Evolutionary conservation across 73 alveolate genomes (phyloP).

Genomic region (Symbiodinium pilosum): DNA sequence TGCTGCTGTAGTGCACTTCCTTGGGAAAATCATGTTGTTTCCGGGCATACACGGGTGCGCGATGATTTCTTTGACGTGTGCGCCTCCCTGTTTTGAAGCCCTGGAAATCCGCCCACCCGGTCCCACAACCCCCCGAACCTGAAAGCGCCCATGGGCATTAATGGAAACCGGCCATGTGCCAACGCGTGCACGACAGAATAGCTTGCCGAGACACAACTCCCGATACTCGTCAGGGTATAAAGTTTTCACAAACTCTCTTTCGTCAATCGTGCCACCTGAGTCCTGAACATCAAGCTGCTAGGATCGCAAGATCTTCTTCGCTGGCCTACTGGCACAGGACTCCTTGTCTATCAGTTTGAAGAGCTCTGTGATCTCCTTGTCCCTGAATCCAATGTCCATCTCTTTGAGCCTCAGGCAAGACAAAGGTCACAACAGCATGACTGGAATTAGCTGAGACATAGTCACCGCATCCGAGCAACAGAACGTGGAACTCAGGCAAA

Average conservation of each 20-base stretch:
- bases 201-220: background rate
- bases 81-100: too few relatives aligned
- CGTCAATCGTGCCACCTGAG: slow-evolving; percentile 34
- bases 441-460: too few relatives aligned
- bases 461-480: background rate
- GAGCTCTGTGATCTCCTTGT: slow-evolving; percentile 48
- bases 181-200: background rate
- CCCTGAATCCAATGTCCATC: slow-evolving; percentile 60
- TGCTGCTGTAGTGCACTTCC: too few relatives aligned
- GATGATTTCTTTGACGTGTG: too few relatives aligned
- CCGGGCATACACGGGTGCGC: too few relatives aligned
- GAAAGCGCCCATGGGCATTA: too few relatives aligned
- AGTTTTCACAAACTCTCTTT: slow-evolving; percentile 49
- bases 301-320: background rate
- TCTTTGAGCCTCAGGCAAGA: slow-evolving; percentile 9
- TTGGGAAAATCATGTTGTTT: too few relatives aligned
- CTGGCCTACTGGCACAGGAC: background rate
- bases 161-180: background rate
- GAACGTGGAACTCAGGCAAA: slow-evolving; percentile 40
- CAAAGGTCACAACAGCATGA: too few relatives aligned
- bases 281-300: background rate
- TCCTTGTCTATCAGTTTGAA: slow-evolving; percentile 68
- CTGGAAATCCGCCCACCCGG: background rate
- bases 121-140: background rate
- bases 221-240: slow-evolving; percentile 63